These are phyloP conservation scores for Sclerotinia glacialis DNA, from an alignment of 2,329 filamentous ascomycete species.

Conservation along the genomic window DNA sequence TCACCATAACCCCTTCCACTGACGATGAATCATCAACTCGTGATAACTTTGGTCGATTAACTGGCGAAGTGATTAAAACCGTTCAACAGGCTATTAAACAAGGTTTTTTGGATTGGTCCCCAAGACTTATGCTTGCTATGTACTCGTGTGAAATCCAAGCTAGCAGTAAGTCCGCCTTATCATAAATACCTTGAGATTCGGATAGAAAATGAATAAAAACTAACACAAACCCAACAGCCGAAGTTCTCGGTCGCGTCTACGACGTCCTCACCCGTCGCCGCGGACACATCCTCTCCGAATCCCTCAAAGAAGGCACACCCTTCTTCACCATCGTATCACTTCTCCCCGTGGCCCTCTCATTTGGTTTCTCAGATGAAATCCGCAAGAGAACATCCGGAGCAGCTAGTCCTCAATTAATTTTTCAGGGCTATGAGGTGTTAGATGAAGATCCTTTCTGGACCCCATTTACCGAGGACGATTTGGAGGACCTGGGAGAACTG, in stretches of 20 bases:
- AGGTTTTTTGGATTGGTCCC: conserved; percentile 93
- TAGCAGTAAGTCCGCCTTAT: conserved; percentile 59
- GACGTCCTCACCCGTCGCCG: conserved; percentile 94
- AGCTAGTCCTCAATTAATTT: conserved; percentile 89
- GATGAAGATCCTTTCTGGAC: conserved; percentile 99
- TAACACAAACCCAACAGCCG: conserved; percentile 51
- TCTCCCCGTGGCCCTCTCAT: conserved; percentile 89
- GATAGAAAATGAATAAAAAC: conserved; percentile 6
- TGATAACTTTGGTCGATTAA: conserved; percentile 74
- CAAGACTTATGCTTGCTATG: conserved; percentile 94
- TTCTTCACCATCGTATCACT: conserved; percentile 92
- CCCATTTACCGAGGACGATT: conserved; percentile 90
- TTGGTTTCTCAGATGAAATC: conserved; percentile 96
- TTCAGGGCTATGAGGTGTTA: conserved; percentile 86
- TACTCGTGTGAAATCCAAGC: conserved; percentile 98
- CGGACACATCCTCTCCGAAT: conserved; percentile 83
- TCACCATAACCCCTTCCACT: conserved; percentile 57
- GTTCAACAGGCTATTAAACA: conserved; percentile 78
- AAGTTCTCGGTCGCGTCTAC: conserved; percentile 93
- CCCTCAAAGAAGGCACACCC: conserved; percentile 89
- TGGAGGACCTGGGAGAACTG: conserved; percentile 92
- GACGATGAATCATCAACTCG: conserved; percentile 54
- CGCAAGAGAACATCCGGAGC: conserved; percentile 88
- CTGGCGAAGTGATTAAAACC: conserved; percentile 88
- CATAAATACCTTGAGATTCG: neutral